Base-by-base conservation (phyloP, 2,329 filamentous ascomycete genomes). In the Colletotrichum higginsianum region DNA sequence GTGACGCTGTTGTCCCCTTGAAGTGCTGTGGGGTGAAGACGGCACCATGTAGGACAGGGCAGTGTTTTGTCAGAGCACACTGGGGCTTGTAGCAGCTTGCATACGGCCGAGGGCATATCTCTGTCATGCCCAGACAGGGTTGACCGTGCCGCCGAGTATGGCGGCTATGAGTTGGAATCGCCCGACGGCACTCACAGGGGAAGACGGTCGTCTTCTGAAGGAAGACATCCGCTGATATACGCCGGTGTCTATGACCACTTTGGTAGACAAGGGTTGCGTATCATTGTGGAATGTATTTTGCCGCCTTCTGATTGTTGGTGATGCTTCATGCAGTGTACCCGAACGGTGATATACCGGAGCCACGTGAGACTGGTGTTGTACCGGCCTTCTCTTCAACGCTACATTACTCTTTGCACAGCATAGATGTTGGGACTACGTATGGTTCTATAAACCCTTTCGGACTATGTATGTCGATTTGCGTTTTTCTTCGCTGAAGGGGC, bases 11-110 rank as follows among this genome's bases (percentile, higher is more conserved):
- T n/a, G 21, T 35, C 15, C 60, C 35, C n/a, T 23, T 26, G 30
- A 16, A 35, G 52, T 62, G 35, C 21, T 62, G 60, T 42, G 60
- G 50, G 60, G 40, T 52, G 21, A 40, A 52, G 60, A 18, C 21
- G 47, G 35, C 60, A 52, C 42, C 47, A 50, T 26, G 46, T 52
- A 62, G 21, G 60, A 47, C 16, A 30, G 26, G n/a, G 35, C 30
- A 26, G 46, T 18, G 30, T 4, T 8, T 26, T 3, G 13, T 42
- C 35, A 47, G 21, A 62, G 40, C 9, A 30, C 35, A n/a, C 50
- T 35, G 60, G 46, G 35, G 13, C 21, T 13, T 62, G 30, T 46
- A 15, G 4, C 30, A 18, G 46, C 46, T 52, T 30, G 30, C 46
- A 42, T 18, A 21, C 35, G 42, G 26, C 2, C 15, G 23, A 12